Evolutionary conservation across 2,329 filamentous ascomycete genomes (phyloP).

Genomic region (Furcasterigmium furcatum): DNA sequence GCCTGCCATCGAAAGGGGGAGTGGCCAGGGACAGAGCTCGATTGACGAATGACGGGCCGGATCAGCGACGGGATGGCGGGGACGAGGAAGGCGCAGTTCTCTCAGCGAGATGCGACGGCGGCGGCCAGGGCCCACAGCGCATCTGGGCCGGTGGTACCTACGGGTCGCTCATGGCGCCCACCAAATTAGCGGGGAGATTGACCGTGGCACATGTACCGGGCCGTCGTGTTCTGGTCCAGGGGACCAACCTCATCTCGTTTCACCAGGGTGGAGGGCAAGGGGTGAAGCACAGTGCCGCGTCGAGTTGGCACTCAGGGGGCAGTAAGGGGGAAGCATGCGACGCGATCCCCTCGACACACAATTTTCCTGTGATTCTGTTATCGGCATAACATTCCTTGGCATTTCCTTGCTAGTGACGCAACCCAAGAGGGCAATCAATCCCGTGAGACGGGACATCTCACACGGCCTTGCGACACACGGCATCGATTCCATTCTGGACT

Average conservation of each 20-base stretch:
- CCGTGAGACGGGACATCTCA: no score
- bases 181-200: background rate
- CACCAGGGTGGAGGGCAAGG: background rate
- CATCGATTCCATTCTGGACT: no score
- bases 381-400: background rate
- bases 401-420: background rate
- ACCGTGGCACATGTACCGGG: background rate
- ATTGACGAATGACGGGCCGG: background rate
- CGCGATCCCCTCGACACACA: no score
- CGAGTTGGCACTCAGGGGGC: background rate
- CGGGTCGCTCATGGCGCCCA: background rate
- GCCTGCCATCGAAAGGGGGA: background rate
- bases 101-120: background rate
- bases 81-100: background rate
- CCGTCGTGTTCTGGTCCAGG: no score
- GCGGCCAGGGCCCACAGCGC: background rate
- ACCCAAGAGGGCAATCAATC: no score
- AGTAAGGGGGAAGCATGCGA: background rate
- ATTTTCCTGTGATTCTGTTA: no score
- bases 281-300: background rate
- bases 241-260: conserved; percentile 5
- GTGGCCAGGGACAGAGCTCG: no score
- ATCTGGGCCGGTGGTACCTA: background rate
- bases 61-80: background rate
- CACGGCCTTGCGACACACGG: no score